Evolutionary conservation across 2,329 filamentous ascomycete species (phyloP).

Genomic region (Trichoderma asperellum): DNA sequence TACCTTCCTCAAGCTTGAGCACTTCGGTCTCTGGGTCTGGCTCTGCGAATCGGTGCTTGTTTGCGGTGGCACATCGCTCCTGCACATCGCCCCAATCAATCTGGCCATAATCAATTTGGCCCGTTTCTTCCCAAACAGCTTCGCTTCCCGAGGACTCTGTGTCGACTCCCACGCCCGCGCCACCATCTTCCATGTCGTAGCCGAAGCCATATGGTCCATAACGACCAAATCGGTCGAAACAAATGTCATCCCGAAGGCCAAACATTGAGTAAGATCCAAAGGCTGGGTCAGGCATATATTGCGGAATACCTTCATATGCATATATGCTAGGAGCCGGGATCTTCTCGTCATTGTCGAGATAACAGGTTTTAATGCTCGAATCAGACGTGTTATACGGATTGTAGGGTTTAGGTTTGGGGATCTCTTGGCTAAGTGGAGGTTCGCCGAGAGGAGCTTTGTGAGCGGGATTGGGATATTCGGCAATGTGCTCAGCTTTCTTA

Average conservation of each 20-base stretch:
- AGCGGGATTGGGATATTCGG: conserved; percentile 69
- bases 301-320: conserved; percentile 70
- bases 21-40: conserved; percentile 46
- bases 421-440: conserved; percentile 40
- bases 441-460: conserved; percentile 42
- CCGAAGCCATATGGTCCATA: conserved; percentile 85
- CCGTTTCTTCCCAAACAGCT: conserved; percentile 57
- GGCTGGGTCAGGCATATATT: conserved; percentile 76
- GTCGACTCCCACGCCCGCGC: conserved; percentile 71
- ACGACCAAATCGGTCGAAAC: conserved; percentile 85
- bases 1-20: conserved; percentile 39
- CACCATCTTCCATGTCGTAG: conserved; percentile 75
- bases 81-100: conserved; percentile 62
- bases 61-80: conserved; percentile 58
- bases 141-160: conserved; percentile 71
- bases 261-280: conserved; percentile 77
- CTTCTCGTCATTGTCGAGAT: conserved; percentile 62
- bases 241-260: conserved; percentile 76
- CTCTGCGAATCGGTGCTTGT: conserved; percentile 63
- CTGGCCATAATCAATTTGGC: conserved; percentile 59
- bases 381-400: conserved; percentile 68
- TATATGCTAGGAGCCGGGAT: conserved; percentile 65
- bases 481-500: conserved; percentile 62
- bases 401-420: conserved; percentile 59
- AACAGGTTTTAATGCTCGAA: conserved; percentile 61